Evolutionary conservation across 768 basidiomycete species (phyloP), one percentile per base, ranked within the genome.

Genomic region (Hericium rajendrae): DNA sequence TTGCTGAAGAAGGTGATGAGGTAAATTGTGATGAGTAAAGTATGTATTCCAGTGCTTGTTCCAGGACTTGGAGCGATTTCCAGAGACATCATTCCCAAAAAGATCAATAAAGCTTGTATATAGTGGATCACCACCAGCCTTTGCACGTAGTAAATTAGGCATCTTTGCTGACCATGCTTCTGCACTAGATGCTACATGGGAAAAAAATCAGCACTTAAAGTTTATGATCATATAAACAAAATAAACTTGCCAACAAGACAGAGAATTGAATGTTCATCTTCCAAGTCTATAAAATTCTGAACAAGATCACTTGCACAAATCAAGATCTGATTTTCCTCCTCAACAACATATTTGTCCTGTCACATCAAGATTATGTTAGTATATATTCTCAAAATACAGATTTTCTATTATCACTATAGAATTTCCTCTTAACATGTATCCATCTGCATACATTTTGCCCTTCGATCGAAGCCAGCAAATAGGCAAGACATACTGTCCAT

Each of bases 41-140:
- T 76, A 77, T 0, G 72, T 68, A 51, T 75, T 77, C 63, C 65
- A 70, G 53, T 78, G 77, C 51, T 76, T 75, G 59, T 77, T 78
- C 69, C 71, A 78, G 38, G 70, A 71, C 60, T 78, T 78, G 2
- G 70, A 72, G 9, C 66, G 59, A 57, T 78, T 77, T 9, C 75
- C 75, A 0, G 74, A 78, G 0, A 76, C 72, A 62, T 78, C 74
- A 54, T 78, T 75, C 16, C 18, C 38, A 39, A 50, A 59, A 11
- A 50, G 24, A 32, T 61, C 49, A 46, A 62, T 22, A 37, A 61
- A 55, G 28, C 48, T 50, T 26, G 60, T 38, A 48, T 61, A 62
- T 4, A 62, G 24, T 9, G 60, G 60, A 8, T 50, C 48, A 1
- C 61, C 58, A 6, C 53, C 26, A 6, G 59, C 61, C 6, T 50